Base-by-base conservation (phyloP, 495 filamentous ascomycete species). In the Aspergillus taichungensis region DNA sequence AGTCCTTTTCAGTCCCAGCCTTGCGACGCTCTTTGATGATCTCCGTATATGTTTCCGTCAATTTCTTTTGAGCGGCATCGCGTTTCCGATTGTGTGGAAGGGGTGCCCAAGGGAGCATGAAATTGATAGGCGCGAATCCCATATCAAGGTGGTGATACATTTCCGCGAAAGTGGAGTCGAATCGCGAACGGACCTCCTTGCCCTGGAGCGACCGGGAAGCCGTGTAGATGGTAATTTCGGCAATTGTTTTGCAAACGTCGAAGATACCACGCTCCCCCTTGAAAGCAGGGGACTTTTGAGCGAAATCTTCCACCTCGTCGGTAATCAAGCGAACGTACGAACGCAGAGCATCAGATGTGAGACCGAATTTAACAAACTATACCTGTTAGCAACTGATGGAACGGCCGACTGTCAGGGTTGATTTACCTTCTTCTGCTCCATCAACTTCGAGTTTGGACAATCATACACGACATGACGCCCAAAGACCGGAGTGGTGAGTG, bases 341-440 rank as follows among this genome's bases (percentile, higher is more conserved):
- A 13, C 72, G 72, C 42, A 83, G 69, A n/a, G 79, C 75, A 14
- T 80, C 74, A 6, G 73, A 67, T 4, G 78, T 81, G 33, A 83
- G 72, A 32, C 79, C 78, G 41, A 75, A 82, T 60, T 82, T 83
- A 51, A 83, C 74, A 49, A 82, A 82, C 77, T 80, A 56, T n/a
- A 14, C 6, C 4, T 1, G 10, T 12, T 11, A 37, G 57, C 14
- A 59, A 54, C 40, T 13, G 7, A 10, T 11, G 12, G 28, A 18
- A 18, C 27, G 12, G 28, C 30, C 13, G 6, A 40, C 14, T 24
- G n/a, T 30, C 12, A 30, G 9, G 5, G 18, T 9, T 8, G 12
- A 34, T 45, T 45, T 51, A 77, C 78, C 68, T 80, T 82, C 61
- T 83, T 83, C 63, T 83, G 79, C 56, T 83, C 79, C 79, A 83